Conservation (phyloP, 345 rosid species). For the Physaria fendleri region DNA sequence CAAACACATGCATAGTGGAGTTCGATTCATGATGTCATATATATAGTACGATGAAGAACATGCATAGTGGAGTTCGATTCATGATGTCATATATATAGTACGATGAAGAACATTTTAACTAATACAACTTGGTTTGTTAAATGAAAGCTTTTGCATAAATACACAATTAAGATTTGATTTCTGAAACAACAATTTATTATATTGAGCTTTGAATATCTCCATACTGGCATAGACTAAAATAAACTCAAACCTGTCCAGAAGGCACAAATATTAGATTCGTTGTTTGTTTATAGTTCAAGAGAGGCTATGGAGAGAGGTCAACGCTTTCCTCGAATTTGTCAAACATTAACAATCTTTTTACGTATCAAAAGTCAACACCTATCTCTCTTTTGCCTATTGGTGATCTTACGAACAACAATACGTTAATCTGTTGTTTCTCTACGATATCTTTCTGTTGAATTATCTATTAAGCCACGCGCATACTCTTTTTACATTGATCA, state of each 20-base stretch:
- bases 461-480: conserved; percentile 15
- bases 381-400: conserved; percentile 1
- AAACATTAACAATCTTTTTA: conserved; percentile 24
- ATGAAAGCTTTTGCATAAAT: not conserved
- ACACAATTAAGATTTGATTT: not conserved
- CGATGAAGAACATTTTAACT: not conserved
- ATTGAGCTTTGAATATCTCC: not conserved
- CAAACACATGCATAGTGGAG: not conserved
- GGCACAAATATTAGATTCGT: not conserved
- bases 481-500: not conserved
- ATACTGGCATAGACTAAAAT: not conserved
- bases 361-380: conserved; percentile 22
- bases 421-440: conserved; percentile 7
- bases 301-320: conserved; percentile 17
- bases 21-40: not conserved
- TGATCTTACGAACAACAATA: not conserved
- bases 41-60: not conserved
- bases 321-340: conserved; percentile 13
- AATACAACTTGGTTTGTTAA: not conserved
- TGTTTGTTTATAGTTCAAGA: conserved; percentile 12
- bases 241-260: not conserved
- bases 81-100: not conserved
- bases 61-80: not conserved
- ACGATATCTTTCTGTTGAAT: conserved; percentile 31
- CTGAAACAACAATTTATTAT: not conserved